A percentile compares a stretch with the other conserved stretches of the same genome.
Conservation (phyloP, 73 alveolate genomes). For the Paramecium sexaurelia region DNA sequence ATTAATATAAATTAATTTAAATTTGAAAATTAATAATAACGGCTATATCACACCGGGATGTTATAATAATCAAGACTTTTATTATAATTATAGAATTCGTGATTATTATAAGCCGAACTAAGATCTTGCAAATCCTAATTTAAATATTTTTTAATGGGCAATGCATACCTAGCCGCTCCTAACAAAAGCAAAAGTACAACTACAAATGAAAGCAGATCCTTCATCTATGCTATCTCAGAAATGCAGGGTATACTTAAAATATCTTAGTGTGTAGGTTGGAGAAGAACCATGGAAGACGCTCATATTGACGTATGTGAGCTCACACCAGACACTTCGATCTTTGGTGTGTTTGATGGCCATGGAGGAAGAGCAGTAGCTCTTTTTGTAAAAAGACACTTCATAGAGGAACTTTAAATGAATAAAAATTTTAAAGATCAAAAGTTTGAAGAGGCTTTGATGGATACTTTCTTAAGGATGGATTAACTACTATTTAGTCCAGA, state of each 20-base stretch:
- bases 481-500: slow-evolving; percentile 73
- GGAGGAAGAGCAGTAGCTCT: slow-evolving; percentile 95
- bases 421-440: slow-evolving; percentile 77
- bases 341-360: slow-evolving; percentile 97
- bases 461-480: slow-evolving; percentile 88
- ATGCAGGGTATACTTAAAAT: slow-evolving; percentile 86
- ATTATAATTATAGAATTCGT: slow-evolving; percentile 27
- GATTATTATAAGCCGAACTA: slow-evolving; percentile 48
- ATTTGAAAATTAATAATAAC: background rate
- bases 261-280: slow-evolving; percentile 64
- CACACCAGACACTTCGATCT: slow-evolving; percentile 75
- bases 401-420: slow-evolving; percentile 73
- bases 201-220: slow-evolving; percentile 43
- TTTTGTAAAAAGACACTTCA: slow-evolving; percentile 74
- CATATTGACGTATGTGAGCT: slow-evolving; percentile 73
- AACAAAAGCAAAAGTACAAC: slow-evolving; percentile 59
- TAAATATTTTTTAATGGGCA: slow-evolving; percentile 67
- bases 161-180: slow-evolving; percentile 68
- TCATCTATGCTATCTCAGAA: slow-evolving; percentile 78
- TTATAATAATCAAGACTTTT: slow-evolving; percentile 42
- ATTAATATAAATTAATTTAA: too few species aligned
- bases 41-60: background rate
- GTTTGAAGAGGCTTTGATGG: slow-evolving; percentile 83
- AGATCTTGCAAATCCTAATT: background rate
- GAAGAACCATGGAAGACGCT: slow-evolving; percentile 90